Evolutionary conservation across 2,329 filamentous ascomycete species (phyloP).

Genomic region (Apiospora arundinis): DNA sequence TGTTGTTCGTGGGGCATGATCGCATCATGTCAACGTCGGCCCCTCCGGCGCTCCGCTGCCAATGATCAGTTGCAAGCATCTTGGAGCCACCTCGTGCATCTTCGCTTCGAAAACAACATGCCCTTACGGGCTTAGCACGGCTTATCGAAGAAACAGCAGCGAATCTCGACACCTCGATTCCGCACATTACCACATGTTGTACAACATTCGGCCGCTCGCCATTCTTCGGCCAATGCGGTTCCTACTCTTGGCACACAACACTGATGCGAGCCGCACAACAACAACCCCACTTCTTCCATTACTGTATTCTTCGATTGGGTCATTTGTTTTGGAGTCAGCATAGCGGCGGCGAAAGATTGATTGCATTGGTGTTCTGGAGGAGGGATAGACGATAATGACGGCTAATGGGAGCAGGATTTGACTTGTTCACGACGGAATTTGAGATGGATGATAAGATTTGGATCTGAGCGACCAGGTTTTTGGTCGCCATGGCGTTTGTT

Average conservation of each 20-base stretch:
- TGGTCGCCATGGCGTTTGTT: background rate
- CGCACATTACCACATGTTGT: slow-evolving; percentile 21
- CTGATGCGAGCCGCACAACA: background rate
- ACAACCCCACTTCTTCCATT: slow-evolving; percentile 21
- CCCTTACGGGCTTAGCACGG: slow-evolving; percentile 24
- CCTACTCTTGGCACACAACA: background rate
- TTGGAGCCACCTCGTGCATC: slow-evolving; percentile 23
- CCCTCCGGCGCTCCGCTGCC: slow-evolving; percentile 36
- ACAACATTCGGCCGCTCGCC: background rate
- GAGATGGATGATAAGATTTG: slow-evolving; percentile 3
- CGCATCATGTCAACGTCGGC: slow-evolving; percentile 48
- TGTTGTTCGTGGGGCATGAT: slow-evolving; percentile 54
- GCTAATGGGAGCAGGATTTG: slow-evolving; percentile 21
- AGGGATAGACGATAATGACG: slow-evolving; percentile 4
- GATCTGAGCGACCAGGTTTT: background rate
- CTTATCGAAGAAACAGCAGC: slow-evolving; percentile 37
- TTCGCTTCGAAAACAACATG: background rate
- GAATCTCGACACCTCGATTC: slow-evolving; percentile 26
- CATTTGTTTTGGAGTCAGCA: slow-evolving; percentile 31
- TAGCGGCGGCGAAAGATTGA: slow-evolving; percentile 33
- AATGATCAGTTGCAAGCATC: slow-evolving; percentile 21
- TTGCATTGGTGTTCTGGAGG: slow-evolving; percentile 30
- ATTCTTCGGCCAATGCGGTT: background rate
- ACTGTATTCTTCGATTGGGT: slow-evolving; percentile 20
- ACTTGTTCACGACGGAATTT: slow-evolving; percentile 20